A percentile compares a stretch with the other conserved stretches of the same genome.
These are phyloP conservation scores for Colletotrichum tofieldiae DNA, from an alignment of 2,329 filamentous ascomycete genomes.

Conservation along the genomic window DNA sequence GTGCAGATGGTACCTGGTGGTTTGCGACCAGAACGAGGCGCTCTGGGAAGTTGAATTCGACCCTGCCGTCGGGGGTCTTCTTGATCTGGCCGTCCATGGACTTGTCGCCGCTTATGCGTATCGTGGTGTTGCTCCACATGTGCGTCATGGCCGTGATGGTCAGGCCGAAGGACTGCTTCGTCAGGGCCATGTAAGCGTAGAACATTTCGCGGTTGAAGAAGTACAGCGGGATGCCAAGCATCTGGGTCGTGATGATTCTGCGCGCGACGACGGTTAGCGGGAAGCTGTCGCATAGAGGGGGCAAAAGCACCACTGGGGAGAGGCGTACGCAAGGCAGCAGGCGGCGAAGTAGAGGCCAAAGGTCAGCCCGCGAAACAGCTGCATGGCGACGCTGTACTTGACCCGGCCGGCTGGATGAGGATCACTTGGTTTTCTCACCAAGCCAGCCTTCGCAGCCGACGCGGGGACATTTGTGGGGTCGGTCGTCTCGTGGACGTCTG, in stretches of 20 bases:
- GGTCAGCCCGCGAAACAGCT: conserved; percentile 67
- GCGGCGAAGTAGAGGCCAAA: conserved; percentile 68
- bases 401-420: conserved; percentile 70
- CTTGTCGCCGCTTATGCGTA: conserved; percentile 87
- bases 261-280: conserved; percentile 22
- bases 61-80: conserved; percentile 78
- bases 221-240: conserved; percentile 84
- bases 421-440: conserved; percentile 40
- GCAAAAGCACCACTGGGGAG: background rate
- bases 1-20: conserved; percentile 73
- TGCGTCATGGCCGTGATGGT: conserved; percentile 85
- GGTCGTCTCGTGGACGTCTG: conserved; percentile 54
- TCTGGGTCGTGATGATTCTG: conserved; percentile 80
- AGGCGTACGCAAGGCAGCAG: conserved; percentile 65
- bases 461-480: conserved; percentile 43
- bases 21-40: conserved; percentile 89
- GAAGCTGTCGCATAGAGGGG: background rate
- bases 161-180: conserved; percentile 87
- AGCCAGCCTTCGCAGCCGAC: conserved; percentile 35
- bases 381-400: conserved; percentile 65
- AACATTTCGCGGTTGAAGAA: conserved; percentile 83
- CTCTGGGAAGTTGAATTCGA: conserved; percentile 86
- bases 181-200: conserved; percentile 89
- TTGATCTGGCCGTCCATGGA: conserved; percentile 83
- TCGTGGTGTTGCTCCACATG: conserved; percentile 88